Evolutionary conservation across 768 basidiomycete species (phyloP).

Genomic region (Amanita pseudoporphyria): DNA sequence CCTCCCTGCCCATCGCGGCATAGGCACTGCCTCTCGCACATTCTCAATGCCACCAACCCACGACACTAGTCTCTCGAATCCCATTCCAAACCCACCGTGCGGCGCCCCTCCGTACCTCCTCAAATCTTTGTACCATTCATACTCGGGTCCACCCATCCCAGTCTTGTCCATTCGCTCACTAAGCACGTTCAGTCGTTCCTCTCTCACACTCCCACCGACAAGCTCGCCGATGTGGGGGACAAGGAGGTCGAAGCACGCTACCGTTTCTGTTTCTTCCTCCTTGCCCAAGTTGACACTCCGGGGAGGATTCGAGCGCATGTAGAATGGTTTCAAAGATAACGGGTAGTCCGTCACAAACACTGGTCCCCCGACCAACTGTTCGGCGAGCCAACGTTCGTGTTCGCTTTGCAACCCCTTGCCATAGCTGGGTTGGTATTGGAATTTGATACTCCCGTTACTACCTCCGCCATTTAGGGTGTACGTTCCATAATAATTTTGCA

Average conservation of each 20-base stretch:
- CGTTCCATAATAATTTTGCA: slow-evolving; percentile 28
- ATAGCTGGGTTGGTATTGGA: slow-evolving; percentile 53
- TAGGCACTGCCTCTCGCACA: slow-evolving; percentile 86
- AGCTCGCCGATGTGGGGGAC: slow-evolving; percentile 86
- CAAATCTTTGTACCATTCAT: slow-evolving; percentile 75
- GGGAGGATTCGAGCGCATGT: slow-evolving; percentile 67
- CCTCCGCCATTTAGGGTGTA: slow-evolving; percentile 6
- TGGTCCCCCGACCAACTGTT: slow-evolving; percentile 56
- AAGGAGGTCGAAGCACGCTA: slow-evolving; percentile 94
- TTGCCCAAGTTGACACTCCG: not conserved
- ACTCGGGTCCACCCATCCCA: slow-evolving; percentile 31
- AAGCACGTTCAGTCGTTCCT: slow-evolving; percentile 56
- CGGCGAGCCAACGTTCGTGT: slow-evolving; percentile 88
- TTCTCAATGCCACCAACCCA: slow-evolving; percentile 87
- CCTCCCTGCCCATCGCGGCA: slow-evolving; percentile 83
- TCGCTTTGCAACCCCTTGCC: slow-evolving; percentile 74
- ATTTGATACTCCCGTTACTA: slow-evolving; percentile 25
- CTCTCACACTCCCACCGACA: slow-evolving; percentile 84
- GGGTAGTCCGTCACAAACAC: slow-evolving; percentile 94
- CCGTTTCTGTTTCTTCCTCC: slow-evolving; percentile 37
- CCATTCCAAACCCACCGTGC: slow-evolving; percentile 94
- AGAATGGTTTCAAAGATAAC: slow-evolving; percentile 78
- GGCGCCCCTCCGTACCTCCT: slow-evolving; percentile 79
- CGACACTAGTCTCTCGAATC: slow-evolving; percentile 83
- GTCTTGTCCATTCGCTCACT: slow-evolving; percentile 35